phyloP scores from a whole-genome alignment of 2,329 filamentous ascomycete genomes.

The Sclerotinia minor region DNA sequence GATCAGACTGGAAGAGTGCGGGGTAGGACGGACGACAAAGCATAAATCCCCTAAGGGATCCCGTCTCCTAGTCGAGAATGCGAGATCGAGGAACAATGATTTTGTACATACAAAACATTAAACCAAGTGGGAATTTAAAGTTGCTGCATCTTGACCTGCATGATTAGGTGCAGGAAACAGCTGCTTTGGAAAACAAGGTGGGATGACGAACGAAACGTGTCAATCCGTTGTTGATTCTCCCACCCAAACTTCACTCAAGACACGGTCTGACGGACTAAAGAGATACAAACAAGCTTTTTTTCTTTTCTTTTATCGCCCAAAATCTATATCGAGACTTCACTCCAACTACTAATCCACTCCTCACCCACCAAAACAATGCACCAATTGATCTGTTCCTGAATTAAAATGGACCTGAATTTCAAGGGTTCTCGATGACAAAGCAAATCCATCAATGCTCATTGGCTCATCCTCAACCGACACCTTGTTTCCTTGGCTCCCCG shows the following conservation, averaged over 20 bases:
- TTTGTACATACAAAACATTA: constrained; percentile 6
- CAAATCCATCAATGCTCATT: neutral
- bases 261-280: too few species aligned
- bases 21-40: constrained; percentile 1
- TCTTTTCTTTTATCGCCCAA: neutral
- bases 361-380: neutral
- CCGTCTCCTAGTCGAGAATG: neutral
- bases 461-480: neutral
- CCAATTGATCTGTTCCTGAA: constrained; percentile 21
- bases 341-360: neutral
- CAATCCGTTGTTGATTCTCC: neutral
- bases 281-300: constrained; percentile 8
- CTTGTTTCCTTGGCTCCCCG: constrained; percentile 3
- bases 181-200: neutral
- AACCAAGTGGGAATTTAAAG: constrained; percentile 9
- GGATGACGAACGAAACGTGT: constrained; percentile 19
- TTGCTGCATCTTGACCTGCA: constrained; percentile 17
- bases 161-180: constrained; percentile 5
- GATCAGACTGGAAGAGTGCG: neutral
- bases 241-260: neutral
- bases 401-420: neutral
- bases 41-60: neutral
- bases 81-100: constrained; percentile 11
- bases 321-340: constrained; percentile 18
- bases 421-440: constrained; percentile 7